These are phyloP conservation scores for Tylopilus balloui DNA, from an alignment of 768 basidiomycete genomes.

Conservation along the genomic window DNA sequence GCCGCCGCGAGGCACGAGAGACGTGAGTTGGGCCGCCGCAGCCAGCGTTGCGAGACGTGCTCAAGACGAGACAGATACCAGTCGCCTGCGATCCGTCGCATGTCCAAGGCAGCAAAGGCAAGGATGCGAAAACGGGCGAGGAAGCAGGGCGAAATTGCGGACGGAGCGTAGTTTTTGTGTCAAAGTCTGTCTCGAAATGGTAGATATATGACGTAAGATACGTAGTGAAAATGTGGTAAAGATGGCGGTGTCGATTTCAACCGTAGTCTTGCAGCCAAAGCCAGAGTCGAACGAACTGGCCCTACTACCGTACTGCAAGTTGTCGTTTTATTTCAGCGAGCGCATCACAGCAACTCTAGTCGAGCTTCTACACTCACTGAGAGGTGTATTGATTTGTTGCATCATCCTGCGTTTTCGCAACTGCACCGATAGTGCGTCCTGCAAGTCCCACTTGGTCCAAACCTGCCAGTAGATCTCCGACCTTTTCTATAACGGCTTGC, in stretches of 20 bases:
- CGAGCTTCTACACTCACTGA: slow-evolving; percentile 9
- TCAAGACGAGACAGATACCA: slow-evolving; percentile 48
- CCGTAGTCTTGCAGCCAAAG: slow-evolving; percentile 1
- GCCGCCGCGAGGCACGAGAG: slow-evolving; percentile 31
- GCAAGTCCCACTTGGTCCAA: slow-evolving; percentile 21
- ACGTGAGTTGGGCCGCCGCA: slow-evolving; percentile 32
- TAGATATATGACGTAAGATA: slow-evolving; percentile 23
- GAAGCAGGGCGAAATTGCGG: slow-evolving; percentile 24
- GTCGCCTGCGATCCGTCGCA: slow-evolving; percentile 44
- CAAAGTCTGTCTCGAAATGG: slow-evolving; percentile 9
- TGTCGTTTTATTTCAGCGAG: slow-evolving; percentile 13
- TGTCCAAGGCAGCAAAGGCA: slow-evolving; percentile 55
- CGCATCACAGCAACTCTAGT: slow-evolving; percentile 9
- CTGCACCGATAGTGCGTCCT: slow-evolving; percentile 15
- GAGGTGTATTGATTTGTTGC: slow-evolving; percentile 19
- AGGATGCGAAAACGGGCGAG: slow-evolving; percentile 45
- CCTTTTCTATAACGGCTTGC: slow-evolving; percentile 33
- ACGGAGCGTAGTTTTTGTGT: slow-evolving; percentile 14
- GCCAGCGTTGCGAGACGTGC: not conserved
- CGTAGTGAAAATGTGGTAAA: slow-evolving; percentile 15
- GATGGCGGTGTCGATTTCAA: slow-evolving; percentile 2
- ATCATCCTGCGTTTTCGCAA: slow-evolving; percentile 20
- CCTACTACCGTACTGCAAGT: not conserved
- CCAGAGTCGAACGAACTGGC: not conserved
- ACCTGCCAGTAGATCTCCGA: slow-evolving; percentile 34